Evolutionary conservation across 2,329 filamentous ascomycete species (phyloP).

Genomic region (Pyricularia grisea): DNA sequence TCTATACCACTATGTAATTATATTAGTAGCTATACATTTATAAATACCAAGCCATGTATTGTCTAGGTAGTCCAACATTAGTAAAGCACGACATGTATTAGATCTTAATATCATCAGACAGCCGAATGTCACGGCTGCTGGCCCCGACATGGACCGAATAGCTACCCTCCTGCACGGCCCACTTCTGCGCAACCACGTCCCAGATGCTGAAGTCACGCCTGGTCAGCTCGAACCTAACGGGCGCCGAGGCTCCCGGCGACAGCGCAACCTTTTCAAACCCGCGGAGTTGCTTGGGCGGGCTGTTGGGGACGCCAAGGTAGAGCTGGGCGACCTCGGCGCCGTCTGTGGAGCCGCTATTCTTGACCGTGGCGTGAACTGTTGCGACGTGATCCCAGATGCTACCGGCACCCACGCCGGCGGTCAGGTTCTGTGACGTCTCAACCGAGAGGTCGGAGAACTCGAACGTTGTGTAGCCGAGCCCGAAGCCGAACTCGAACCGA

Average conservation of each 20-base stretch:
- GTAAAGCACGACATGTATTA: neutral
- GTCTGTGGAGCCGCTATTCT: conserved; percentile 26
- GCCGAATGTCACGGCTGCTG: conserved; percentile 34
- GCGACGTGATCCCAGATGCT: conserved; percentile 23
- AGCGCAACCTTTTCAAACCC: conserved; percentile 51
- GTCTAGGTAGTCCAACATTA: neutral
- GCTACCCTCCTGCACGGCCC: conserved; percentile 34
- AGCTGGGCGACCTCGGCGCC: conserved; percentile 16
- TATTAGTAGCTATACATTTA: neutral
- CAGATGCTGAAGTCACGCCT: conserved; percentile 54
- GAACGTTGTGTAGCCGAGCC: conserved; percentile 69
- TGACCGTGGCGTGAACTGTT: conserved; percentile 23
- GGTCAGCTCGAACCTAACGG: conserved; percentile 38
- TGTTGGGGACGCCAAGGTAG: conserved; percentile 19
- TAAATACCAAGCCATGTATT: neutral
- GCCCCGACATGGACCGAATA: conserved; percentile 32
- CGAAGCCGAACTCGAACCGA: conserved; percentile 69
- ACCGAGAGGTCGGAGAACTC: conserved; percentile 54
- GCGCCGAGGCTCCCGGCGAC: conserved; percentile 28
- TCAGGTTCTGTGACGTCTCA: conserved; percentile 43
- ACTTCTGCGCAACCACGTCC: conserved; percentile 48
- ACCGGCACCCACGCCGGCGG: conserved; percentile 9
- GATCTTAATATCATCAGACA: conserved; percentile 12
- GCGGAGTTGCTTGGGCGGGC: conserved; percentile 44
- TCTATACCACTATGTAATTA: neutral